Percentiles rank a stretch among this genome's conserved stretches.
These are phyloP conservation scores for Beauveria asiatica DNA, from an alignment of 2,329 filamentous ascomycete genomes.

Conservation along the genomic window DNA sequence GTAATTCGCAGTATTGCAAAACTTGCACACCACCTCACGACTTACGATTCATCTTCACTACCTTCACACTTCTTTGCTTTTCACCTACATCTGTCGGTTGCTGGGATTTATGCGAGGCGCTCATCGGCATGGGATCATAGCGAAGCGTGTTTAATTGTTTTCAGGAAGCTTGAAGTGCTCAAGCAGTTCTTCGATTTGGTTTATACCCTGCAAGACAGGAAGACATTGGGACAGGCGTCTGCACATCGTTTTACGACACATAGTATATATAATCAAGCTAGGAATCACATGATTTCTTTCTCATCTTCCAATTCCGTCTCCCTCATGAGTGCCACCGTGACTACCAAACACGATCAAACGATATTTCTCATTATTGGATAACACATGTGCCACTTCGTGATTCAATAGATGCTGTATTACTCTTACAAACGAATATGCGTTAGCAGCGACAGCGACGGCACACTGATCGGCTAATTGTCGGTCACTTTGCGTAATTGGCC, in stretches of 20 bases:
- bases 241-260: background rate
- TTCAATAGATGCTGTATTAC: background rate
- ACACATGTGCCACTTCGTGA: background rate
- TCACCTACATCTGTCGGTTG: background rate
- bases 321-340: background rate
- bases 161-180: slow-evolving; percentile 1
- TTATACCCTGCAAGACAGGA: background rate
- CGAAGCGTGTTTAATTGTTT: background rate
- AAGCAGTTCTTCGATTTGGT: background rate
- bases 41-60: background rate
- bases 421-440: background rate
- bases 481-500: background rate
- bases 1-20: background rate
- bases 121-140: slow-evolving; percentile 5
- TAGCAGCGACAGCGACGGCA: background rate
- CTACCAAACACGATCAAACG: background rate
- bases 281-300: background rate
- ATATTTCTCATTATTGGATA: background rate
- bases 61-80: background rate
- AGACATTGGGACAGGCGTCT: background rate
- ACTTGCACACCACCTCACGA: background rate
- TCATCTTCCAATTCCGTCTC: background rate
- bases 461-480: background rate
- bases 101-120: background rate
- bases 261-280: background rate